Percentiles rank a stretch among this genome's conserved stretches.
Conservation (phyloP, 2,329 filamentous ascomycete genomes). For the Bretziella fagacearum region DNA sequence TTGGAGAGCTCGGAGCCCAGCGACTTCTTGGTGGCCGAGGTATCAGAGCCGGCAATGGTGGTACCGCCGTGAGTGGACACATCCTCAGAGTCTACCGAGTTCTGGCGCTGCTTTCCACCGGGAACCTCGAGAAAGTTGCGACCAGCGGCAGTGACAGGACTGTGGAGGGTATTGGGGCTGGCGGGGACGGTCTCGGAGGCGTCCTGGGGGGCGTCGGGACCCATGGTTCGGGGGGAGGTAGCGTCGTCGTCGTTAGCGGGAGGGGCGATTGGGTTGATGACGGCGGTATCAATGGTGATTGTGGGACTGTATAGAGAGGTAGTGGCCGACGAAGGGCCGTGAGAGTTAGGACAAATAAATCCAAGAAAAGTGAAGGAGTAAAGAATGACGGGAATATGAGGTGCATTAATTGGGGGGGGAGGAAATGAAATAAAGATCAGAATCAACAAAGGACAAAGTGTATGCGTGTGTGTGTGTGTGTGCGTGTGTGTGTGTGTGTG, state of each 20-base stretch:
- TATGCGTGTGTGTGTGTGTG: too few relatives aligned
- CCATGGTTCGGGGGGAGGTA: conserved; percentile 26
- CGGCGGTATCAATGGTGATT: conserved; percentile 38
- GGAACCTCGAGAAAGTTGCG: conserved; percentile 49
- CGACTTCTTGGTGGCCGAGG: conserved; percentile 29
- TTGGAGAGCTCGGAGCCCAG: conserved; percentile 27
- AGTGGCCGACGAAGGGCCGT: neutral
- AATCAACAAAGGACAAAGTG: too few relatives aligned
- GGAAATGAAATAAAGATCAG: too few relatives aligned
- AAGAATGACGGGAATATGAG: too few relatives aligned
- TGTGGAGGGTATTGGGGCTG: conserved; percentile 57
- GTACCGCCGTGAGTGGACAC: conserved; percentile 46
- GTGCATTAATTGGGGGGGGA: too few relatives aligned
- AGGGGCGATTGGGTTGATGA: conserved; percentile 20
- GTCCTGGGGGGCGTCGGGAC: neutral
- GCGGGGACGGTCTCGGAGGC: conserved; percentile 47
- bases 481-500: too few relatives aligned
- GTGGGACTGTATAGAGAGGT: conserved; percentile 30
- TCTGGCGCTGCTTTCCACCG: conserved; percentile 44
- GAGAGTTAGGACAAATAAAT: neutral
- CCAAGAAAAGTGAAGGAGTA: neutral
- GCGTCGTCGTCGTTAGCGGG: conserved; percentile 25
- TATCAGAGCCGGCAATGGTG: conserved; percentile 33
- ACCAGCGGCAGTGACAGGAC: conserved; percentile 27
- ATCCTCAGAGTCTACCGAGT: conserved; percentile 53